phyloP scores from a whole-genome alignment of 2,329 filamentous ascomycete species.

The Fusarium subglutinans region DNA sequence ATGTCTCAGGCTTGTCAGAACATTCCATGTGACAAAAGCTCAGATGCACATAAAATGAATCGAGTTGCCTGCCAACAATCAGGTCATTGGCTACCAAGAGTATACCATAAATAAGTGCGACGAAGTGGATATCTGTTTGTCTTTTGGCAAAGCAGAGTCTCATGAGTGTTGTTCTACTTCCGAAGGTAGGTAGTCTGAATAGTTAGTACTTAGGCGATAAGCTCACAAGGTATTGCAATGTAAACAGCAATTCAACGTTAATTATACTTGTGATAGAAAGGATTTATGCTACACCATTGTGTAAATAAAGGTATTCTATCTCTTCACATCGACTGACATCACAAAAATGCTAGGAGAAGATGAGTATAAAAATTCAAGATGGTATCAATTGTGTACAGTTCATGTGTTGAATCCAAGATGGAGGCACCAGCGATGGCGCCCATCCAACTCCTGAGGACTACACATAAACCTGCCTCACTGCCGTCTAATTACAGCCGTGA shows the following conservation, averaged over 20 bases:
- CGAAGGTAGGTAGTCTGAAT: too few relatives aligned
- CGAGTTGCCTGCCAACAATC: not conserved
- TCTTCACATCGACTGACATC: not conserved
- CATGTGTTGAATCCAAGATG: slow-evolving; percentile 19
- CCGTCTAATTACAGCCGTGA: slow-evolving; percentile 2
- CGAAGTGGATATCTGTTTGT: not conserved
- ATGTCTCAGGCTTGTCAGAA: not conserved
- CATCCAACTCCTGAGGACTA: slow-evolving; percentile 1
- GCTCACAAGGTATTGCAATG: not conserved
- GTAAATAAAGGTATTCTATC: not conserved
- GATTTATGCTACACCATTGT: too few relatives aligned
- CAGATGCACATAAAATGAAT: not conserved
- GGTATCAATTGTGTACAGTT: slow-evolving; percentile 41
- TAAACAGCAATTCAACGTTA: not conserved
- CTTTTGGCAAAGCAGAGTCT: not conserved
- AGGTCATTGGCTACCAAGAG: not conserved
- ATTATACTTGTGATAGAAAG: not conserved
- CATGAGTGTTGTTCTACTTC: not conserved
- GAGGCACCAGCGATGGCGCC: not conserved
- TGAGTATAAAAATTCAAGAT: slow-evolving; percentile 23
- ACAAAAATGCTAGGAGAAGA: not conserved
- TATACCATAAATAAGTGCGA: not conserved
- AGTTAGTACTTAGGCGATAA: not conserved
- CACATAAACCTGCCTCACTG: slow-evolving; percentile 16
- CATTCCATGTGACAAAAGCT: not conserved